These are phyloP conservation scores for Datisca glomerata DNA, from an alignment of 306 rosid genomes.

Conservation along the genomic window DNA sequence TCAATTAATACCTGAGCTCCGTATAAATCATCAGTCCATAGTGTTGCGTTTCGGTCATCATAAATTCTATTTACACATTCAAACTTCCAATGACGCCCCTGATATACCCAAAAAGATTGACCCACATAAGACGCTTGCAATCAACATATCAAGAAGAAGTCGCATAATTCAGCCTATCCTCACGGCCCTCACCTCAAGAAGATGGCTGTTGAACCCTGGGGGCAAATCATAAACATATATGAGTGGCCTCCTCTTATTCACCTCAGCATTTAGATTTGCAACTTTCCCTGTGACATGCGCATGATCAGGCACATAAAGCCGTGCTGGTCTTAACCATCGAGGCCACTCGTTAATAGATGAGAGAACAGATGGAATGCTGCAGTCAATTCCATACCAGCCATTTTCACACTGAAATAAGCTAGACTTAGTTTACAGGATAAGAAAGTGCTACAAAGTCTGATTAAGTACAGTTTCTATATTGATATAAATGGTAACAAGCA, in stretches of 20 bases:
- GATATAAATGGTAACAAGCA: too few relatives aligned
- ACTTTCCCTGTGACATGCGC: constrained; percentile 23
- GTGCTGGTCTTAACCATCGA: constrained; percentile 85
- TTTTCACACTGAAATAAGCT: constrained; percentile 56
- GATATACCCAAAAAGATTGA: constrained; percentile 18
- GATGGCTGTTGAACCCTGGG: constrained; percentile 74
- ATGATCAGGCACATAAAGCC: constrained; percentile 43
- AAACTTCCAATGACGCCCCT: constrained; percentile 91
- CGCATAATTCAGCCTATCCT: constrained; percentile 18
- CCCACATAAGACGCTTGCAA: constrained; percentile 12
- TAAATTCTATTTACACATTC: constrained; percentile 90
- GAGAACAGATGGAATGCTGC: constrained; percentile 71
- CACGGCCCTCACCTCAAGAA: constrained; percentile 88
- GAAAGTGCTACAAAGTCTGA: too few relatives aligned
- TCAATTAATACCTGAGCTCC: constrained; percentile 77
- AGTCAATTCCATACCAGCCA: constrained; percentile 97
- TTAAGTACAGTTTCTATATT: too few relatives aligned
- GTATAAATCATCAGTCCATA: constrained; percentile 74
- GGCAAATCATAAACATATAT: constrained; percentile 88
- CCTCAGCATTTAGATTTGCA: constrained; percentile 40
- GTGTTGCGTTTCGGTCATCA: constrained; percentile 46
- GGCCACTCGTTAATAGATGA: constrained; percentile 84
- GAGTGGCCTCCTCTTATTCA: constrained; percentile 81
- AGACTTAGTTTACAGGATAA: too few relatives aligned
- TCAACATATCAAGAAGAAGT: constrained; percentile 11